Conservation (phyloP, 2,329 filamentous ascomycete genomes). For the Trichoderma sp. region DNA sequence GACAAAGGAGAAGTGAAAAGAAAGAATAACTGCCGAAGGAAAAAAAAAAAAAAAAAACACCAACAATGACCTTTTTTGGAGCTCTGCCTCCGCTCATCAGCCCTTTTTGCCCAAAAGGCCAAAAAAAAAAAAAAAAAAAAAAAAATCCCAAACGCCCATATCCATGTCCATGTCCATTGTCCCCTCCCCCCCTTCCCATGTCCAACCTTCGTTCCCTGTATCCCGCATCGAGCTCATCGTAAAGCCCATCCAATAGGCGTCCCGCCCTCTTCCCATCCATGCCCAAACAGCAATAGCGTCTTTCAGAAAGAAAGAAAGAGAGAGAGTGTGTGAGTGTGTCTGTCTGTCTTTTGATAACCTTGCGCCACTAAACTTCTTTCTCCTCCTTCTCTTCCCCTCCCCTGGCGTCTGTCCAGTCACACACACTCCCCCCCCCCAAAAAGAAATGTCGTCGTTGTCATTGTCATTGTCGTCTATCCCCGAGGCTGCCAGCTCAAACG, state of each 20-base stretch:
- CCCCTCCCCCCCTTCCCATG: no score
- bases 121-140: background rate
- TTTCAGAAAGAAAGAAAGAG: no score
- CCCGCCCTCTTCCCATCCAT: background rate
- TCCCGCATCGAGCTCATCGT: background rate
- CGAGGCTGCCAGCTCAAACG: background rate
- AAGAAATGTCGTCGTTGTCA: no score
- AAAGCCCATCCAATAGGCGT: background rate
- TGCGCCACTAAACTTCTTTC: background rate
- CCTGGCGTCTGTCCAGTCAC: background rate
- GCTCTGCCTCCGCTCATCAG: background rate
- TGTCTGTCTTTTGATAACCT: background rate
- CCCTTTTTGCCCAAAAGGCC: background rate
- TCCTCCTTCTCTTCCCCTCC: no score
- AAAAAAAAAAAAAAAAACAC: no score
- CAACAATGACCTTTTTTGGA: no score
- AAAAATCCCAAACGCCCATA: background rate
- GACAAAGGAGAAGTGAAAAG: no score
- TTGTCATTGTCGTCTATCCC: background rate
- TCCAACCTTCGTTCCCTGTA: no score
- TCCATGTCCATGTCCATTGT: background rate
- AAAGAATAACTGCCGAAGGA: no score
- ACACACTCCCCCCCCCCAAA: no score
- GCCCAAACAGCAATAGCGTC: background rate
- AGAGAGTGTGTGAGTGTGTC: no score